These are phyloP conservation scores for Sporothrix sp. DNA, from an alignment of 2,329 filamentous ascomycete species.

Conservation along the genomic window DNA sequence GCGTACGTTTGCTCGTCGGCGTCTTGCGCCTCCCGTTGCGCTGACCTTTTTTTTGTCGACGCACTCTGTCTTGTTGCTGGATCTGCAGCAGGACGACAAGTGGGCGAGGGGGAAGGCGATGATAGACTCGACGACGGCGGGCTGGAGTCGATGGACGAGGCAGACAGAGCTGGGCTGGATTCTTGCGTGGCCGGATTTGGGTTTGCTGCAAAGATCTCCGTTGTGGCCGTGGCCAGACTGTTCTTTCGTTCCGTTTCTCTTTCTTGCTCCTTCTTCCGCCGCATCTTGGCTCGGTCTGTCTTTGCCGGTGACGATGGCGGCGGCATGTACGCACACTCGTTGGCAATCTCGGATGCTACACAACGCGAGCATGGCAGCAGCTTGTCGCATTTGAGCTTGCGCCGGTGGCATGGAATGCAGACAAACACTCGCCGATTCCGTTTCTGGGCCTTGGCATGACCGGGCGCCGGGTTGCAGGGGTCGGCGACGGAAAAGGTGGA, in stretches of 20 bases:
- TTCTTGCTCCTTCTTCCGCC: too few relatives aligned
- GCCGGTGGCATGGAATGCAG: conserved; percentile 23
- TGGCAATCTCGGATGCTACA: conserved; percentile 17
- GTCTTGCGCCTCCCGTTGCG: too few relatives aligned
- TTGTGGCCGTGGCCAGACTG: background rate
- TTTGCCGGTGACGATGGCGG: background rate
- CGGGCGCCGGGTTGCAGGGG: conserved; percentile 17
- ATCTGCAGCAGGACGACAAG: background rate
- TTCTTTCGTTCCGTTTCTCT: background rate
- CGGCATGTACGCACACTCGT: conserved; percentile 22
- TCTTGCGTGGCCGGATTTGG: background rate
- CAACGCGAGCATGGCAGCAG: conserved; percentile 22
- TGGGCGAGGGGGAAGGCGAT: background rate
- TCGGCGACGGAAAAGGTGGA: conserved; percentile 23
- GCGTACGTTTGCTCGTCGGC: too few relatives aligned
- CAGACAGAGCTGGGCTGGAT: background rate
- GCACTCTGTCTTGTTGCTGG: background rate
- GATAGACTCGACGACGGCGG: background rate
- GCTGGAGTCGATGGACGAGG: background rate
- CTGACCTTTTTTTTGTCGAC: background rate
- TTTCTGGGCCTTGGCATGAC: conserved; percentile 19
- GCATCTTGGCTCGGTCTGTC: too few relatives aligned
- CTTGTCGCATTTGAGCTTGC: conserved; percentile 24
- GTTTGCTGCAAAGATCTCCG: too few relatives aligned
- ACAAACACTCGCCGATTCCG: conserved; percentile 24